Conservation (phyloP, 2,329 filamentous ascomycete species). For the Fusarium mangiferae region DNA sequence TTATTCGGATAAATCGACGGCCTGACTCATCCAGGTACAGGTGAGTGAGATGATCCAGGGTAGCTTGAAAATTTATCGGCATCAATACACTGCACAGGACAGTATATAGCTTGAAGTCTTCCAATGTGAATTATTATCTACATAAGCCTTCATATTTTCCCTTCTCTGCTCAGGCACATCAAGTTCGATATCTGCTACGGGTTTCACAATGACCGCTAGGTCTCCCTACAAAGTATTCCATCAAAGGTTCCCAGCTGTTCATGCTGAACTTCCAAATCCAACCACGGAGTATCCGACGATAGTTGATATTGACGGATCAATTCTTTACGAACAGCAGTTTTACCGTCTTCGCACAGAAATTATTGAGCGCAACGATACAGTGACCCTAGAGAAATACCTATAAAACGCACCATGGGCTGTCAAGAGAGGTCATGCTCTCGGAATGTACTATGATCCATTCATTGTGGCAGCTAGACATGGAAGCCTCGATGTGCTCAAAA, state of each 20-base stretch:
- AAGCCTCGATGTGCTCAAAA: rapidly evolving
- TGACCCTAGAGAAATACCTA: not conserved
- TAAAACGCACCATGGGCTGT: not conserved
- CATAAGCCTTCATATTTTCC: rapidly evolving
- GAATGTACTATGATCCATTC: not conserved
- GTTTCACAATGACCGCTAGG: rapidly evolving
- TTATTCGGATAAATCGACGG: not conserved
- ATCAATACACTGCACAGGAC: no score
- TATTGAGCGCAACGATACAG: not conserved
- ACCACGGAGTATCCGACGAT: not conserved
- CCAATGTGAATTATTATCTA: not conserved
- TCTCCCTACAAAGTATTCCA: not conserved
- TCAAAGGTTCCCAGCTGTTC: rapidly evolving
- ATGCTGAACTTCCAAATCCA: rapidly evolving
- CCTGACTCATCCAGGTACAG: not conserved
- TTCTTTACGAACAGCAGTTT: not conserved
- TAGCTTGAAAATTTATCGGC: not conserved
- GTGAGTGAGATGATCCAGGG: not conserved
- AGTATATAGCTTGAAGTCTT: not conserved
- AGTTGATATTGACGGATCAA: not conserved
- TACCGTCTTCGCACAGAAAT: not conserved
- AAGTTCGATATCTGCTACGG: rapidly evolving
- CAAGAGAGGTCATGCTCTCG: not conserved
- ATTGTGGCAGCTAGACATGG: not conserved
- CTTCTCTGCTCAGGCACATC: not conserved